Conservation (phyloP, 1,284 basidiomycete genomes). For the Ustilago tritici region DNA sequence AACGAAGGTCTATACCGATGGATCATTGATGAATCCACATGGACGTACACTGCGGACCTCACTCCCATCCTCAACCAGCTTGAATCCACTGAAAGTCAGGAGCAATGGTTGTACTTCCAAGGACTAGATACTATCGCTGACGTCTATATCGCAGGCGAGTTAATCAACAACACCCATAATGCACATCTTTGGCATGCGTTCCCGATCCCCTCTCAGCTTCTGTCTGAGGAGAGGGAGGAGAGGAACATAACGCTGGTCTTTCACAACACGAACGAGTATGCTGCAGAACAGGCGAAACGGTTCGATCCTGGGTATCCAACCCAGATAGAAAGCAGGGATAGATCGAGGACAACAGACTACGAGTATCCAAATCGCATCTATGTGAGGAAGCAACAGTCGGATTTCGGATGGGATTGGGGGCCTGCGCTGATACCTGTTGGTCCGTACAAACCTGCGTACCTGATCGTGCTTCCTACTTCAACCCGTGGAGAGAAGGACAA, state of each 20-base stretch:
- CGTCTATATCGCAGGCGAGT: constrained; percentile 74
- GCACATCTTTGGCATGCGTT: constrained; percentile 75
- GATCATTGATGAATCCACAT: constrained; percentile 74
- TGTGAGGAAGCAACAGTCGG: constrained; percentile 60
- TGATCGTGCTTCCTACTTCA: constrained; percentile 29
- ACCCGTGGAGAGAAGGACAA: neutral
- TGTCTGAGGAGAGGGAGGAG: neutral
- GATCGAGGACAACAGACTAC: constrained; percentile 32
- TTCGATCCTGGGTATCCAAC: constrained; percentile 38
- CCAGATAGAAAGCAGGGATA: constrained; percentile 19
- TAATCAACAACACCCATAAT: constrained; percentile 75
- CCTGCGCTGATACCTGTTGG: constrained; percentile 50
- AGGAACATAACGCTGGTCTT: constrained; percentile 52
- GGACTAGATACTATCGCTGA: constrained; percentile 76
- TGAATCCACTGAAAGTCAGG: constrained; percentile 33
- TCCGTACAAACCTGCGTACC: constrained; percentile 41
- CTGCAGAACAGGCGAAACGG: constrained; percentile 15
- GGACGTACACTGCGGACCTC: constrained; percentile 76
- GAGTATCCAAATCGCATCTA: constrained; percentile 57
- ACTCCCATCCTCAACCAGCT: constrained; percentile 70
- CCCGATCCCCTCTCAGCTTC: constrained; percentile 64
- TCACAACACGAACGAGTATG: constrained; percentile 24
- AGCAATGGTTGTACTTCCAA: constrained; percentile 75
- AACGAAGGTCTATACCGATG: constrained; percentile 76
- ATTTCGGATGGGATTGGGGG: constrained; percentile 67